phyloP scores from a whole-genome alignment of 208 protist species.

The Lotmaria passim region DNA sequence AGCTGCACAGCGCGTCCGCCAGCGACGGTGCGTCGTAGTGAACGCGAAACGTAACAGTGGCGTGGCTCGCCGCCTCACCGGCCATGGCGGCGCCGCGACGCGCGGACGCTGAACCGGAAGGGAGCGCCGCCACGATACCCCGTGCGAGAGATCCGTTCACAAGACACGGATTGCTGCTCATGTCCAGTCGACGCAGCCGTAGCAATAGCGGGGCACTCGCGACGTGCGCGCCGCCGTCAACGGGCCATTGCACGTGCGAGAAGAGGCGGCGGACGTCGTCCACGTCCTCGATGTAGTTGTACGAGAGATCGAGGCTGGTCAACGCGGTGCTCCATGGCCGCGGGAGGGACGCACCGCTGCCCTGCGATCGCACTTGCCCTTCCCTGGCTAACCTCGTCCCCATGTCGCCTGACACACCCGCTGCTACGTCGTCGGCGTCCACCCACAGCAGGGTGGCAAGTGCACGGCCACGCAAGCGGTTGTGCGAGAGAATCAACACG shows the following conservation, averaged over 20 bases:
- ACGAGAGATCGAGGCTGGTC: conserved; percentile 34
- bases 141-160: conserved; percentile 40
- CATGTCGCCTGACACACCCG: neutral
- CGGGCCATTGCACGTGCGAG: neutral
- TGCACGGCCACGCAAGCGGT: conserved; percentile 20
- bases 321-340: conserved; percentile 33
- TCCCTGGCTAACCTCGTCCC: neutral
- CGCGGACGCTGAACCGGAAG: neutral
- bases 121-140: conserved; percentile 6
- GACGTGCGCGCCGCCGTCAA: neutral
- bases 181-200: conserved; percentile 24
- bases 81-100: conserved; percentile 3
- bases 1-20: conserved; percentile 3
- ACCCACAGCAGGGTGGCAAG: conserved; percentile 14
- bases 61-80: neutral
- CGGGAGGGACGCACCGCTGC: neutral
- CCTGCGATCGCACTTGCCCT: neutral
- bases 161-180: conserved; percentile 40
- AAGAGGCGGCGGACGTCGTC: conserved; percentile 18
- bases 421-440: neutral
- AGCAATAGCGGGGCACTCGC: conserved; percentile 13
- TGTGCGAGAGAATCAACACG: conserved; percentile 21
- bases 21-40: conserved; percentile 2
- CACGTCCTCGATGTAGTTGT: conserved; percentile 44
- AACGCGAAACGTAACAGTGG: neutral